Base-by-base conservation (phyloP, 163 green algal genomes). In the Coccomyxa subellipsoidea region DNA sequence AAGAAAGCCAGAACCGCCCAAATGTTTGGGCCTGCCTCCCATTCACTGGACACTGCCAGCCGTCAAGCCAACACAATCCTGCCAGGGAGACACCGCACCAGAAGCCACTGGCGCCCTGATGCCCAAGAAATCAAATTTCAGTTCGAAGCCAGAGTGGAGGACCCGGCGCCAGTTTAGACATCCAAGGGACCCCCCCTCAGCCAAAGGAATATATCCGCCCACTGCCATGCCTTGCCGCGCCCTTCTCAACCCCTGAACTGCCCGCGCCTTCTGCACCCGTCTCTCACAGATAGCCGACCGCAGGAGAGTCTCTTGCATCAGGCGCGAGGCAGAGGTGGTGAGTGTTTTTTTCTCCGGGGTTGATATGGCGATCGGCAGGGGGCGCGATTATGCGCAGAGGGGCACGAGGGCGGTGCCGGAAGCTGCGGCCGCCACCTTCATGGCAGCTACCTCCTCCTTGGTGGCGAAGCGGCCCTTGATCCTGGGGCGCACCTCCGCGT, bases 391-490 rank as follows among this genome's bases (percentile, higher is more conserved):
- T 1, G 66, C 66, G n/a, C 29, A 73, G 29, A 73, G 31, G 2
- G 70, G 70, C 70, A 34, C 70, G 5, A 59, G 3, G 32, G n/a
- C 10, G 32, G 8, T 12, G 37, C 77, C 77, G 40, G 40, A 15
- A 23, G n/a, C 10, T 18, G 79, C 69, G 5, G 38, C 69, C 6
- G 79, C 69, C 4, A 77, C 76, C 78, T 87, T 87, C 83, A 87
- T 83, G 32, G 80, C 93, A 15, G 87, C 85, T 31, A 95, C 87
- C 89, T 97, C 94, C 81, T 96, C 93, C 79, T 93, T 93, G 77
- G 89, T 93, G 29, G 93, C 94, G 85, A 98, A 98, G 35, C 95
- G 91, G 0, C 96, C 95, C 90, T 99, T 98, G 87, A 98, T 96
- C 66, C 95, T 91, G 0, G 95, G 95, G 12, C 95, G 89, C 69